phyloP scores from a whole-genome alignment of 148 eudicot genomes.

The Chenopodium berlandieri region DNA sequence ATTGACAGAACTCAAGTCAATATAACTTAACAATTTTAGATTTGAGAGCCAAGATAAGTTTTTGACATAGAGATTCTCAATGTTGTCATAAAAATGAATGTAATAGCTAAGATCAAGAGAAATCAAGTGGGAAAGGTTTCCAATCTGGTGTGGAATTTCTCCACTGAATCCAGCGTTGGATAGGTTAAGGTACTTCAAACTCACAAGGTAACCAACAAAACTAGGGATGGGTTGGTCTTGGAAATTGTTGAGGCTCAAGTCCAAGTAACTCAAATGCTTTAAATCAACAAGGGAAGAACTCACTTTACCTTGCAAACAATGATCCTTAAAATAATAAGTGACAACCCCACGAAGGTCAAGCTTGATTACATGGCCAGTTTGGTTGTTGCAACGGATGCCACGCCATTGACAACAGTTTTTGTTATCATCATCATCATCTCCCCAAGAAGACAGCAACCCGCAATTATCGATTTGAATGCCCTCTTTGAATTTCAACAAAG shows the following conservation, averaged over 20 bases:
- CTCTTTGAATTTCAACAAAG: no score
- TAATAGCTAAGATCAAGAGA: conserved; percentile 14
- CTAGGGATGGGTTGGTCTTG: background rate
- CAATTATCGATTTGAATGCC: no score
- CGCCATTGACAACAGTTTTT: no score
- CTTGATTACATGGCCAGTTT: no score
- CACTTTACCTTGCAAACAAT: background rate
- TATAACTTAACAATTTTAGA: background rate
- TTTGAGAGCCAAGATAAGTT: no score
- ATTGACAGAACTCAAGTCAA: background rate
- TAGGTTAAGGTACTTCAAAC: background rate
- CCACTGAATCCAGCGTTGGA: background rate
- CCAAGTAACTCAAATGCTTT: conserved; percentile 14
- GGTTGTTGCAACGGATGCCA: no score
- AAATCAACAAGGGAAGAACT: conserved; percentile 6
- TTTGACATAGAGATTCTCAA: no score
- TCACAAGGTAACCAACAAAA: conserved; percentile 4
- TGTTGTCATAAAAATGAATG: no score
- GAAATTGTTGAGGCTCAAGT: conserved; percentile 4
- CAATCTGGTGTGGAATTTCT: background rate
- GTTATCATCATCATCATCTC: background rate
- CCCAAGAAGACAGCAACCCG: no score
- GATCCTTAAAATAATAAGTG: no score
- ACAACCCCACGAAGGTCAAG: no score
- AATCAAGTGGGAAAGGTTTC: conserved; percentile 8